Evolutionary conservation across 768 basidiomycete genomes (phyloP).

Genomic region (Butyriboletus loyo): DNA sequence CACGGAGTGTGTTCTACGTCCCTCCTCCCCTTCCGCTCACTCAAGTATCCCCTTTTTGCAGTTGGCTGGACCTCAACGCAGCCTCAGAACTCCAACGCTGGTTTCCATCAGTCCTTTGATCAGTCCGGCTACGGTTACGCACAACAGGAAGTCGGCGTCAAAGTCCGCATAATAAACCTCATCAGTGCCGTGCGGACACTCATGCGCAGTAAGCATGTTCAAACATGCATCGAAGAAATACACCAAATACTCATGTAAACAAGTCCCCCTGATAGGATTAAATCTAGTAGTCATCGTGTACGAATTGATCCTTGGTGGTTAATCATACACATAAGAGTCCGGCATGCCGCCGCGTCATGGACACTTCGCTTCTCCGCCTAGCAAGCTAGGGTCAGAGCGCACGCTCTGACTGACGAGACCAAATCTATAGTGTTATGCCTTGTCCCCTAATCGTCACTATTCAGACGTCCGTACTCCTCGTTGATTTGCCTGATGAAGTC

Average conservation of each 20-base stretch:
- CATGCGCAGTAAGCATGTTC: constrained; percentile 82
- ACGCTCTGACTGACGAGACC: constrained; percentile 5
- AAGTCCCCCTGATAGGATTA: constrained; percentile 88
- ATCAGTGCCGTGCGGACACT: constrained; percentile 94
- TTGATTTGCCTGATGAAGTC: constrained; percentile 82
- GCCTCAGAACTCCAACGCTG: constrained; percentile 51
- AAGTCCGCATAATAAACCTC: constrained; percentile 84
- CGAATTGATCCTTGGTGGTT: constrained; percentile 69
- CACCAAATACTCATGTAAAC: constrained; percentile 18
- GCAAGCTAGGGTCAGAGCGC: constrained; percentile 7
- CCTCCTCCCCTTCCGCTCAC: constrained; percentile 2
- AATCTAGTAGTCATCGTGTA: constrained; percentile 88
- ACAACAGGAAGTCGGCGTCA: constrained; percentile 66
- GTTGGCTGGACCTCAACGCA: constrained; percentile 87
- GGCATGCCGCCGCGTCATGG: constrained; percentile 13
- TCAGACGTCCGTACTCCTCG: constrained; percentile 65
- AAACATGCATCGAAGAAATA: constrained; percentile 9
- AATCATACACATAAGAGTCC: constrained; percentile 21
- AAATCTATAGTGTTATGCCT: constrained; percentile 6
- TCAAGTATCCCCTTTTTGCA: constrained; percentile 33
- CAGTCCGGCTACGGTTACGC: constrained; percentile 56
- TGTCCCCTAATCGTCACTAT: constrained; percentile 33
- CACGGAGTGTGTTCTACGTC: constrained; percentile 62
- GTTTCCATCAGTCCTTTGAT: constrained; percentile 67
- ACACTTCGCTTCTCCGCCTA: constrained; percentile 14